Percentiles rank a stretch among this genome's conserved stretches.
These are phyloP conservation scores for Besnoitia besnoiti DNA, from an alignment of 169 alveolate genomes.

Conservation along the genomic window DNA sequence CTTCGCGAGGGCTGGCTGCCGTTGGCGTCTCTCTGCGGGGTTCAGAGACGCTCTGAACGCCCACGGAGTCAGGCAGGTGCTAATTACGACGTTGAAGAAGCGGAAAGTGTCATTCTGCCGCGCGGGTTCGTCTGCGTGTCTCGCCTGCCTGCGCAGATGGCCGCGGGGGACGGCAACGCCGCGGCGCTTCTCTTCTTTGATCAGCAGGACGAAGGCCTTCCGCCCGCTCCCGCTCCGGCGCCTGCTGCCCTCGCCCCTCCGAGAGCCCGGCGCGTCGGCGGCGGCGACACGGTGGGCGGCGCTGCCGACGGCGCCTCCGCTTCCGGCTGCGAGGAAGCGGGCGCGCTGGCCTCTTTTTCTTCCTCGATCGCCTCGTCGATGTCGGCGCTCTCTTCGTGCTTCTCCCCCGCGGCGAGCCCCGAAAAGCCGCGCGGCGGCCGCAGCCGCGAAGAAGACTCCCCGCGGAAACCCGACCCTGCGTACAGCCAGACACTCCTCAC, in stretches of 20 bases:
- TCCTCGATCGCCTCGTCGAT: background rate
- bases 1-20: no score
- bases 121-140: no score
- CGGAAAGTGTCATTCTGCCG: no score
- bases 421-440: background rate
- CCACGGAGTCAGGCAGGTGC: no score
- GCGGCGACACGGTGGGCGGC: no score
- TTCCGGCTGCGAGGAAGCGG: background rate
- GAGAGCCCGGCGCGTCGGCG: no score
- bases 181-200: conserved; percentile 20
- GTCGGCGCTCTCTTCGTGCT: background rate
- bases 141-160: background rate
- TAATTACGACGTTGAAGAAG: no score
- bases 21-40: no score
- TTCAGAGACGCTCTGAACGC: no score
- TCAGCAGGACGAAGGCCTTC: background rate
- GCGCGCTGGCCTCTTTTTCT: background rate
- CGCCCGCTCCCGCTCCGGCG: background rate
- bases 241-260: background rate
- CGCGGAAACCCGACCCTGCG: conserved; percentile 2
- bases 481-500: background rate
- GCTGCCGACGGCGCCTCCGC: no score
- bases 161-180: background rate
- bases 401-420: background rate
- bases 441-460: background rate